Evolutionary conservation across 495 filamentous ascomycete genomes (phyloP).

Genomic region (Tuber borchii): DNA sequence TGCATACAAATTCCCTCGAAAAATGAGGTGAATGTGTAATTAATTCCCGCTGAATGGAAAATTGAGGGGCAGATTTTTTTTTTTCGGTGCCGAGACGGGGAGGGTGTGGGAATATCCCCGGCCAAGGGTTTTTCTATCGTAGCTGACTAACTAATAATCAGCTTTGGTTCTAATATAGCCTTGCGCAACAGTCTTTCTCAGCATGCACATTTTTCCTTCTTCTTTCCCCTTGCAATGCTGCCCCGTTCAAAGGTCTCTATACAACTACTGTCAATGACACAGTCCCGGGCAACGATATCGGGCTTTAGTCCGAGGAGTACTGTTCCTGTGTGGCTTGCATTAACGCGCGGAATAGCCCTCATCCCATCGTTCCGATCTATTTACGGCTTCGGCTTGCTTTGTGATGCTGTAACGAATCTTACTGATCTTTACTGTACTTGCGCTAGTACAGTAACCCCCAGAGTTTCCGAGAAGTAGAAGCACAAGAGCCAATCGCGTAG

Average conservation of each 20-base stretch:
- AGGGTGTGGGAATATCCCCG: not conserved
- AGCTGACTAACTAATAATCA: not conserved
- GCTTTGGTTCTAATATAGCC: not conserved
- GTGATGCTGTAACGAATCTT: not conserved
- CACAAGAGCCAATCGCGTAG: not conserved
- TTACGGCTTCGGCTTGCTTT: not conserved
- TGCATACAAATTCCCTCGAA: not conserved
- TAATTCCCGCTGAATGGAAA: slow-evolving; percentile 1
- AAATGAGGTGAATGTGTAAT: not conserved
- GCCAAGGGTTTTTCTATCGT: not conserved
- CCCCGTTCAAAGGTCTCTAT: not conserved
- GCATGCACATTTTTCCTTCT: not conserved
- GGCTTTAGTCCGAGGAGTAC: not conserved
- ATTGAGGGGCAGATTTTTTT: not conserved
- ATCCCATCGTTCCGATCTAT: not conserved
- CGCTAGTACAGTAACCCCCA: not conserved
- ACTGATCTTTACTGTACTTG: not conserved
- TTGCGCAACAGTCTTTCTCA: not conserved
- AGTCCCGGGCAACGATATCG: not conserved
- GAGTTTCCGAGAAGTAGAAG: not conserved
- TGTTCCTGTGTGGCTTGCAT: not conserved
- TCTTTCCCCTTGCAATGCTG: not conserved
- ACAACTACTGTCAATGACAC: not conserved
- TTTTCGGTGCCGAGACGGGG: not conserved
- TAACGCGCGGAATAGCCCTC: not conserved